Evolutionary conservation across 2,329 filamentous ascomycete species (phyloP).

Genomic region (Colletotrichum destructivum): DNA sequence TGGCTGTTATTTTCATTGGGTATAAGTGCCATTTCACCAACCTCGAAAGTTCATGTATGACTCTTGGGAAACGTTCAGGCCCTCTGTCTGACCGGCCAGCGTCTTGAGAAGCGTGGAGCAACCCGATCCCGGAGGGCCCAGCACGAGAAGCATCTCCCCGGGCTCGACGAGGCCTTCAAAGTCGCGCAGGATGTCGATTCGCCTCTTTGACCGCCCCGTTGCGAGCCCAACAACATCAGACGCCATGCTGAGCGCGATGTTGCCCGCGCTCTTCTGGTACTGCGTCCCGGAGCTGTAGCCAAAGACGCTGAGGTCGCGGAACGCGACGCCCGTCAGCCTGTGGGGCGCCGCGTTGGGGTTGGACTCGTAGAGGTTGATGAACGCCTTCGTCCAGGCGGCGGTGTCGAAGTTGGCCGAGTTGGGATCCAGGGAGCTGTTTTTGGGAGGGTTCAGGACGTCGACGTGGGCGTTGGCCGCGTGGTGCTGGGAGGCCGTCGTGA

Average conservation of each 20-base stretch:
- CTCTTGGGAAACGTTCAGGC: conserved; percentile 45
- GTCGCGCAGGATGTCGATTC: conserved; percentile 48
- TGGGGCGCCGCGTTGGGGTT: conserved; percentile 45
- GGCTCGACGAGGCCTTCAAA: conserved; percentile 52
- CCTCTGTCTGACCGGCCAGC: conserved; percentile 42
- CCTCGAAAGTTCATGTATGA: conserved; percentile 46
- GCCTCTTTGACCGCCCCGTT: conserved; percentile 17
- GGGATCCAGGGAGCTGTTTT: conserved; percentile 45
- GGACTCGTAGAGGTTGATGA: conserved; percentile 47
- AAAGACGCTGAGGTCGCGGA: conserved; percentile 47
- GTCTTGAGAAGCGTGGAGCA: conserved; percentile 80
- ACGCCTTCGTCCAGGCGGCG: conserved; percentile 47
- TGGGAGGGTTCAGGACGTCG: conserved; percentile 37
- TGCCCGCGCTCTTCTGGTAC: conserved; percentile 46
- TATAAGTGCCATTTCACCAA: background rate
- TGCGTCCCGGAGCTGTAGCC: conserved; percentile 47
- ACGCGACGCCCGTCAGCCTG: conserved; percentile 48
- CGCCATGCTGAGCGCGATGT: conserved; percentile 45
- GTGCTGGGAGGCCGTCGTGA: conserved; percentile 22
- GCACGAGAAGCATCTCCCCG: conserved; percentile 72
- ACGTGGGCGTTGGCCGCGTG: conserved; percentile 10
- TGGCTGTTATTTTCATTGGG: fast-evolving
- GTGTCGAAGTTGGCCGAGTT: conserved; percentile 48
- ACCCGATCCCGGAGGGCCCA: conserved; percentile 69
- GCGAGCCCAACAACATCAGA: conserved; percentile 25